Percentiles rank a stretch among this genome's conserved stretches.
These are phyloP conservation scores for Conticribra weissflogii DNA, from an alignment of 108 stramenopile genomes.

Conservation along the genomic window DNA sequence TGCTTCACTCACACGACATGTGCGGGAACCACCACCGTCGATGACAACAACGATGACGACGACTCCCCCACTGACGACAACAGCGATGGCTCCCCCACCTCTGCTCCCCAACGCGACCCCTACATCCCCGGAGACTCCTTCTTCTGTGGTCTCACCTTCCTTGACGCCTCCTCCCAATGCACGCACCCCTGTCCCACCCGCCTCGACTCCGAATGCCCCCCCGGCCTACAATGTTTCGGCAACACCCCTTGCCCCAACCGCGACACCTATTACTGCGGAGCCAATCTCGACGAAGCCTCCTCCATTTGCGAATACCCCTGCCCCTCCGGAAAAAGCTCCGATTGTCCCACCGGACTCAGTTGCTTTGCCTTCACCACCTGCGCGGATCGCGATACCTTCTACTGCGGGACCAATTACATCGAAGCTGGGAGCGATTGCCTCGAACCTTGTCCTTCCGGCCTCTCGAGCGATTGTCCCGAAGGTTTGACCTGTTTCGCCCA, in stretches of 20 bases:
- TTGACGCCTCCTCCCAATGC: slow-evolving; percentile 45
- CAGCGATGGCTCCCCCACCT: no score
- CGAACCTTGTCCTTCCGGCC: slow-evolving; percentile 30
- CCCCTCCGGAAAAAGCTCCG: slow-evolving; percentile 31
- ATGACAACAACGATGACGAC: slow-evolving; percentile 8
- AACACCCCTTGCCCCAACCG: slow-evolving; percentile 49
- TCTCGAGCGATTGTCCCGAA: slow-evolving; percentile 45
- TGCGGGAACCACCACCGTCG: slow-evolving; percentile 2
- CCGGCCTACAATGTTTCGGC: slow-evolving; percentile 45
- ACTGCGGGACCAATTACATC: slow-evolving; percentile 46
- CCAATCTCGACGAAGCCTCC: slow-evolving; percentile 44
- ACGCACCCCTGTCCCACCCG: slow-evolving; percentile 44
- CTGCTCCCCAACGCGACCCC: no score
- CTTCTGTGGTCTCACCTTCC: slow-evolving; percentile 48
- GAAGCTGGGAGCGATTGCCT: slow-evolving; percentile 44
- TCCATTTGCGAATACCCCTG: slow-evolving; percentile 44
- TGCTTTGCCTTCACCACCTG: slow-evolving; percentile 55
- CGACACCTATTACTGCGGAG: slow-evolving; percentile 52
- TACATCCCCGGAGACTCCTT: slow-evolving; percentile 53
- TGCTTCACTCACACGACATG: slow-evolving; percentile 89
- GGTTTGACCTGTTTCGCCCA: slow-evolving; percentile 47
- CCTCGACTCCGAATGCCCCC: slow-evolving; percentile 43
- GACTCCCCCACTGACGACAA: slow-evolving; percentile 4
- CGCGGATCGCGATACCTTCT: slow-evolving; percentile 50
- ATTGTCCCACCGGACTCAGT: slow-evolving; percentile 47